Conservation (phyloP, 345 rosid genomes). For the Viola odorata region DNA sequence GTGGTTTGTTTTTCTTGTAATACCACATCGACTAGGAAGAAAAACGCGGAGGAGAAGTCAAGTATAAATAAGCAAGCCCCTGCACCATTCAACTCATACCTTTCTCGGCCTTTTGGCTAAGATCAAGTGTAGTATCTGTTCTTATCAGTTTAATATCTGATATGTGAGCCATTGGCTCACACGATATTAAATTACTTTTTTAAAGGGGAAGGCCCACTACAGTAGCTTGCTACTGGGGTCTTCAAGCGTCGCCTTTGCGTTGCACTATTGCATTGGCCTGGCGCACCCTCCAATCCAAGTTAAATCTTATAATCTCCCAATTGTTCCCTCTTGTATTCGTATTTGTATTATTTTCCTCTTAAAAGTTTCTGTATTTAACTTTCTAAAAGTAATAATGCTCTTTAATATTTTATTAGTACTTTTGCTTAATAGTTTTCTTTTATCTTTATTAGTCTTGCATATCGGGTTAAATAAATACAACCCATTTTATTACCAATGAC, state of each 20-base stretch:
- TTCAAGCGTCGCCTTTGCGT: constrained; percentile 11
- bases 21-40: neutral
- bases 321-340: too few relatives aligned
- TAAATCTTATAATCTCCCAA: too few relatives aligned
- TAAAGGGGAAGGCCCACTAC: neutral
- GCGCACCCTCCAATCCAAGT: constrained; percentile 5
- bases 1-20: neutral
- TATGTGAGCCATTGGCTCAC: neutral
- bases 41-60: neutral
- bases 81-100: constrained; percentile 33
- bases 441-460: too few relatives aligned
- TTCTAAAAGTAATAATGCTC: too few relatives aligned
- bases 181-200: constrained; percentile 14
- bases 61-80: neutral
- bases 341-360: too few relatives aligned
- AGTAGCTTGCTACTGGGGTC: constrained; percentile 15
- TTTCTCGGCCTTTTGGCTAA: constrained; percentile 69
- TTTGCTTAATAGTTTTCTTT: too few relatives aligned
- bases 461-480: too few relatives aligned
- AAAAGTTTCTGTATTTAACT: too few relatives aligned
- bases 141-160: constrained; percentile 11
- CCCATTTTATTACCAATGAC: too few relatives aligned
- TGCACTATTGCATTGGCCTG: constrained; percentile 17
- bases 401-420: too few relatives aligned
- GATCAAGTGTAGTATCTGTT: constrained; percentile 27